Conservation (phyloP, 208 protist species). For the Tritrichomonas musculus region DNA sequence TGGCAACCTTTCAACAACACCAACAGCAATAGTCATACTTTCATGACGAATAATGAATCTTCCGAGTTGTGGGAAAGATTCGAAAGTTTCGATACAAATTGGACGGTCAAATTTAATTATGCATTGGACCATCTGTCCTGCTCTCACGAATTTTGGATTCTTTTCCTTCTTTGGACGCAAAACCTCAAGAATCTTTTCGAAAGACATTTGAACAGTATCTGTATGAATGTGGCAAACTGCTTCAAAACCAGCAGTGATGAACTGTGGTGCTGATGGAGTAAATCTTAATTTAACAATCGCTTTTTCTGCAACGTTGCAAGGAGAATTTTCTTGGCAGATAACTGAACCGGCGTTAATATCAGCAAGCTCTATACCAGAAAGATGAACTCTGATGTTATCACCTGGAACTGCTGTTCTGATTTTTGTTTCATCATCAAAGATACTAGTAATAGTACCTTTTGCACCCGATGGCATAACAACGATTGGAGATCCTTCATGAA, state of each 20-base stretch:
- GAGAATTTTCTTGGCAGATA: neutral
- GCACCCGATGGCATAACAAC: neutral
- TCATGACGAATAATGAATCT: conserved; percentile 53
- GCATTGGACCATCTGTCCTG: neutral
- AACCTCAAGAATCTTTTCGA: neutral
- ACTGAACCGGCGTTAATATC: neutral
- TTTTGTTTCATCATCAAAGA: conserved; percentile 10
- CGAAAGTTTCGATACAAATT: conserved; percentile 44
- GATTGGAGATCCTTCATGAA: neutral
- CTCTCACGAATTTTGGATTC: neutral
- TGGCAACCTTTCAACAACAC: conserved; percentile 29
- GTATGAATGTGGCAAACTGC: conserved; percentile 18
- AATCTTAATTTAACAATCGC: neutral
- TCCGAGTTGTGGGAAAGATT: conserved; percentile 43
- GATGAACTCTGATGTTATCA: conserved; percentile 9
- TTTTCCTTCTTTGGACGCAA: neutral
- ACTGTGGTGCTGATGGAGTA: neutral
- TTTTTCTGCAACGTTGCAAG: neutral
- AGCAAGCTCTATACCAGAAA: neutral
- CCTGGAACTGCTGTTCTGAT: neutral
- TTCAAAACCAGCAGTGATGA: neutral
- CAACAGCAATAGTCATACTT: conserved; percentile 54
- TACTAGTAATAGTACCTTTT: neutral
- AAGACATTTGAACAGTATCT: neutral
- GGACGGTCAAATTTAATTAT: neutral